Percentiles rank a stretch among this genome's conserved stretches.
Conservation (phyloP, 306 rosid genomes). For the Sechiopsis laciniata region DNA sequence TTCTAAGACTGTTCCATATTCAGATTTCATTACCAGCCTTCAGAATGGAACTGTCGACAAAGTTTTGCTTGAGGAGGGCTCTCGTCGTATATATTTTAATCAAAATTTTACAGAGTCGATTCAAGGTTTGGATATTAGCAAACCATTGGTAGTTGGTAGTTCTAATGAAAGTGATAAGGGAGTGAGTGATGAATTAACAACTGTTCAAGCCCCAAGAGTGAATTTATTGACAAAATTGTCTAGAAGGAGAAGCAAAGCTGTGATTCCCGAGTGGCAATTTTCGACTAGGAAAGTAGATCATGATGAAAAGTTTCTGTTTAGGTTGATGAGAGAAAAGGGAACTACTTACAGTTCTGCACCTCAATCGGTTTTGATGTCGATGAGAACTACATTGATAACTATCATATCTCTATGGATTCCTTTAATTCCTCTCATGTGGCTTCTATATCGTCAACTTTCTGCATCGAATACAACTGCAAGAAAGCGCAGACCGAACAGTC, state of each 20-base stretch:
- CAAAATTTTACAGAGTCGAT: slow-evolving; percentile 26
- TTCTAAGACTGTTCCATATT: slow-evolving; percentile 70
- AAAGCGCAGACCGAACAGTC: slow-evolving; percentile 58
- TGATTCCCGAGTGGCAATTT: slow-evolving; percentile 64
- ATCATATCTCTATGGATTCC: slow-evolving; percentile 85
- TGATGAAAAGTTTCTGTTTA: slow-evolving; percentile 73
- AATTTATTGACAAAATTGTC: slow-evolving; percentile 40
- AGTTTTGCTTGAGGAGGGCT: slow-evolving; percentile 87
- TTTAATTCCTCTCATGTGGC: slow-evolving; percentile 91
- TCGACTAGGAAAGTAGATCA: slow-evolving; percentile 78
- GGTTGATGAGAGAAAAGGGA: slow-evolving; percentile 82
- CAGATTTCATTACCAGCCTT: slow-evolving; percentile 61
- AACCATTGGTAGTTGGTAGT: slow-evolving; percentile 30
- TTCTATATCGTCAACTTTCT: slow-evolving; percentile 85
- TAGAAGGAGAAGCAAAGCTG: slow-evolving; percentile 30
- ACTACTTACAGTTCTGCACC: slow-evolving; percentile 82
- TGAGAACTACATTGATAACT: slow-evolving; percentile 74
- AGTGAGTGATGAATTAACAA: slow-evolving; percentile 33
- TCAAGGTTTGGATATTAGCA: slow-evolving; percentile 33
- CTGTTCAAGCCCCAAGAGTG: slow-evolving; percentile 28
- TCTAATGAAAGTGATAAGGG: slow-evolving; percentile 30
- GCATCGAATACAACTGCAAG: slow-evolving; percentile 80
- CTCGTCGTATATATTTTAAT: slow-evolving; percentile 70
- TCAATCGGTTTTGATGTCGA: slow-evolving; percentile 60
- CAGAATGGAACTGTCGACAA: slow-evolving; percentile 50